These are phyloP conservation scores for Pleomassaria siparia DNA, from an alignment of 2,329 filamentous ascomycete species.

Conservation along the genomic window DNA sequence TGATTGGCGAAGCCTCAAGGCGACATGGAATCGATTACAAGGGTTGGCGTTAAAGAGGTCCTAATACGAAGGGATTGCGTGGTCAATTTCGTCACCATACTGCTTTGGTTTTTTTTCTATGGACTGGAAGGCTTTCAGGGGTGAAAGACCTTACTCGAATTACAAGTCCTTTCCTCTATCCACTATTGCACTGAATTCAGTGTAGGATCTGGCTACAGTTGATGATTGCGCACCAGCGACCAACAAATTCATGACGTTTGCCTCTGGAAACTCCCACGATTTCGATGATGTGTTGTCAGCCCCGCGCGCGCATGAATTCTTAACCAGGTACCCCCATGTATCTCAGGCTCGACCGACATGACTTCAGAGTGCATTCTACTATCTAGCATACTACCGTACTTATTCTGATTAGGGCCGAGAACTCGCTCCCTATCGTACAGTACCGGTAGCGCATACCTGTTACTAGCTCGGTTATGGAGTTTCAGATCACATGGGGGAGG, in stretches of 20 bases:
- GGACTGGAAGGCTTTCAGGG: not conserved
- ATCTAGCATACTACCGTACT: not conserved
- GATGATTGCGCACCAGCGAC: not conserved
- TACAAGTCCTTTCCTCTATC: not conserved
- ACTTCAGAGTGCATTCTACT: not conserved
- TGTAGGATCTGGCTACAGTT: slow-evolving; percentile 1
- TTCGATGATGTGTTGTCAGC: not conserved
- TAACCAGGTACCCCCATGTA: not conserved
- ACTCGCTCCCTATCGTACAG: not conserved
- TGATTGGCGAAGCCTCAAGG: slow-evolving; percentile 36
- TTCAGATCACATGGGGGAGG: too few relatives aligned
- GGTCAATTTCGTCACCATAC: not conserved
- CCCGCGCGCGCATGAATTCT: slow-evolving; percentile 1
- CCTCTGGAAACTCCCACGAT: not conserved
- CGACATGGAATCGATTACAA: slow-evolving; percentile 35
- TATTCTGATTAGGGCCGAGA: not conserved
- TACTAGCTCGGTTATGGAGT: too few relatives aligned
- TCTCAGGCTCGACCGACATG: not conserved
- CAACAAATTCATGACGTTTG: slow-evolving; percentile 10
- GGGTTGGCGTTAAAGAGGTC: slow-evolving; percentile 37
- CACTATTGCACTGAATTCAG: not conserved
- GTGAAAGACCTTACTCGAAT: slow-evolving; percentile 1
- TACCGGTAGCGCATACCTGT: too few relatives aligned
- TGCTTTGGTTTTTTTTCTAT: slow-evolving; percentile 1
- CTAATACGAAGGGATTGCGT: slow-evolving; percentile 20